Base-by-base conservation (phyloP, 2,329 filamentous ascomycete species). In the Cryphonectria parasitica region DNA sequence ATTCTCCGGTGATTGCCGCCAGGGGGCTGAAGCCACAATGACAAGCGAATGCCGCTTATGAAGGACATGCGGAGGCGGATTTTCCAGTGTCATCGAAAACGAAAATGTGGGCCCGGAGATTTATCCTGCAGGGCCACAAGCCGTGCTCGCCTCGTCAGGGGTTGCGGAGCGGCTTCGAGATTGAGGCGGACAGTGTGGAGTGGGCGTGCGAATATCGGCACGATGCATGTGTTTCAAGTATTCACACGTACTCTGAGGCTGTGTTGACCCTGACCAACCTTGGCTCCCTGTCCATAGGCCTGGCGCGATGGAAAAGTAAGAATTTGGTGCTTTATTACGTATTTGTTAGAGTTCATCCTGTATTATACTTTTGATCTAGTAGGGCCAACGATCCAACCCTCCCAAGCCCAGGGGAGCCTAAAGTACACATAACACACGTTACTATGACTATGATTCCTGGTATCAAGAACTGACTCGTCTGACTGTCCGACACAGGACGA, bases 81-180 rank as follows among this genome's bases (percentile, higher is more conserved):
- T 52, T 67, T 67, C 43, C 5, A 45, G 70, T 71, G 41, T 63
- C 70, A 66, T 64, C 61, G 61, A 71, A 45, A 71, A 69, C 69
- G 63, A 66, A 54, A 45, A 25, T 28, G 70, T 67, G 70, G 70
- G 34, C 64, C 69, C 63, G 49, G 39, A 39, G 22, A 39, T 28
- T 45, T 64, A 11, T 61, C 19, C 58, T 58, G 54, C 54, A 31
- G 54, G 15, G 25, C 54, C 6, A 13, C 25, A 13, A 31, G 54
- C 54, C 28, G 54, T 58, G 25, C 54, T 31, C 25, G 54, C 54
- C 28, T 31, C 54, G 28, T 8, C 54, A 56, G 15, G 45, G 54
- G 54, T 34, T 31, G 15, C 25, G 52, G 52, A 56, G n/a, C n/a
- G 52, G 25, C n/a, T 2, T 58, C 54, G 54, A 58, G 28, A 58